These are phyloP conservation scores for Nicotiana obtusifolia DNA, from an alignment of 257 asterid genomes.

Conservation along the genomic window DNA sequence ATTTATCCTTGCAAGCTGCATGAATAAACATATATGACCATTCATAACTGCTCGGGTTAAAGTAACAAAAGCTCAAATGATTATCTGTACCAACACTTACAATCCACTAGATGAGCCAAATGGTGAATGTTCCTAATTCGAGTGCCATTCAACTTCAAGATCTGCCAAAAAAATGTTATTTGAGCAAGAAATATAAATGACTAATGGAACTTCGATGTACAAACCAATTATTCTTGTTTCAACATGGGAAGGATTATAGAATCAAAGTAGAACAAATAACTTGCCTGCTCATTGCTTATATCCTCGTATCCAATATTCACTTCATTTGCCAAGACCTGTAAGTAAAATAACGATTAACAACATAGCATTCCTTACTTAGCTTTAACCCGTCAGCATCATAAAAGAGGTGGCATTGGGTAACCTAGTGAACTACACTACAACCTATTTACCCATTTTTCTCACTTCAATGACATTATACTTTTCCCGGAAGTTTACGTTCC, in stretches of 20 bases:
- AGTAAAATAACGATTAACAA: slow-evolving; percentile 3
- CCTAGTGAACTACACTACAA: neutral
- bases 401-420: neutral
- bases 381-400: slow-evolving; percentile 1
- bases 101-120: slow-evolving; percentile 82
- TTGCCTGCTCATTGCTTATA: slow-evolving; percentile 93
- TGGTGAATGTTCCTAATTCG: slow-evolving; percentile 83
- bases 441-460: neutral
- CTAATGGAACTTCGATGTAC: neutral
- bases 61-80: neutral
- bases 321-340: slow-evolving; percentile 88
- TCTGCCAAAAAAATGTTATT: slow-evolving; percentile 37
- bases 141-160: slow-evolving; percentile 75
- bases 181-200: neutral
- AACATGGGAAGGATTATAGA: neutral
- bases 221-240: neutral
- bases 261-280: slow-evolving; percentile 7
- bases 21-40: neutral
- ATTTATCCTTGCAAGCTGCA: slow-evolving; percentile 63
- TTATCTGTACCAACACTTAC: slow-evolving; percentile 40
- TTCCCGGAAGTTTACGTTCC: neutral
- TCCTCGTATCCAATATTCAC: slow-evolving; percentile 93
- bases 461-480: neutral
- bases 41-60: neutral
- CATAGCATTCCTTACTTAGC: neutral